Evolutionary conservation across 176 grass and related monocot species (phyloP).

Genomic region (Aegilops sharonensis): DNA sequence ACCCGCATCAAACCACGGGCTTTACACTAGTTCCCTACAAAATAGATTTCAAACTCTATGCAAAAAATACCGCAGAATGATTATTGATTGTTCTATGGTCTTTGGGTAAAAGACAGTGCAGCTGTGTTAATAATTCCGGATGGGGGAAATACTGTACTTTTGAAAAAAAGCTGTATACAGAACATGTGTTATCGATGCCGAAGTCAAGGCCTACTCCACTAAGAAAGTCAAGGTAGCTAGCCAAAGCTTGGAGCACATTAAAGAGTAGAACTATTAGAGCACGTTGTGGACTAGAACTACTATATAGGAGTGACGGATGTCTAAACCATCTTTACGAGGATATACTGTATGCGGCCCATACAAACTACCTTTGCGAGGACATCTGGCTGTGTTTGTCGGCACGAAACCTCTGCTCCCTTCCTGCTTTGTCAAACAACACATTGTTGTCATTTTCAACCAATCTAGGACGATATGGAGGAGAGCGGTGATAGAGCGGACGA

Average conservation of each 20-base stretch:
- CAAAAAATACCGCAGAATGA: no score
- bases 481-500: no score
- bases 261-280: neutral
- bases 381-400: neutral
- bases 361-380: neutral
- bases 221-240: neutral
- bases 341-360: neutral
- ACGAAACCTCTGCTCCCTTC: constrained; percentile 31
- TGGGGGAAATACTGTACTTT: no score
- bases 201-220: neutral
- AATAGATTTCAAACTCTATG: no score
- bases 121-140: no score
- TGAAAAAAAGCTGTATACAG: neutral
- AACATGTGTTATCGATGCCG: neutral
- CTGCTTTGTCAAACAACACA: neutral
- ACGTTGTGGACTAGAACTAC: neutral
- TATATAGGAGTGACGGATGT: neutral
- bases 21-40: no score
- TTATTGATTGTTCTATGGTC: no score
- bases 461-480: neutral
- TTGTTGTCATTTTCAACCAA: neutral
- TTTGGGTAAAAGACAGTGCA: no score
- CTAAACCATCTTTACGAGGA: neutral
- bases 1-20: no score
- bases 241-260: neutral